These are phyloP conservation scores for Sicyos edulis DNA, from an alignment of 306 rosid genomes.

Conservation along the genomic window DNA sequence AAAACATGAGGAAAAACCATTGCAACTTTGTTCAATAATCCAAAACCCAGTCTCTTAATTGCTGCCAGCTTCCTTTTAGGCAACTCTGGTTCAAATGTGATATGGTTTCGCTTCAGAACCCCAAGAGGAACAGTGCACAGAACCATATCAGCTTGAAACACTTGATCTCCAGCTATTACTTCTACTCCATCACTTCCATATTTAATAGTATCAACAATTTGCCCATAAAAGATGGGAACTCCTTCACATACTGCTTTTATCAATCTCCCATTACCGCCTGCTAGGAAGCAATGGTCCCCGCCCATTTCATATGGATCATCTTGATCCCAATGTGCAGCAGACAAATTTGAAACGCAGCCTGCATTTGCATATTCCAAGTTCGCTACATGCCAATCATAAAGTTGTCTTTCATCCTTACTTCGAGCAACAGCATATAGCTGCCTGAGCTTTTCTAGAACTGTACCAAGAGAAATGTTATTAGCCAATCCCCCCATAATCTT, in stretches of 20 bases:
- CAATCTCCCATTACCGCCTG: conserved; percentile 88
- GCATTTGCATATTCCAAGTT: conserved; percentile 95
- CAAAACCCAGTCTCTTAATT: conserved; percentile 85
- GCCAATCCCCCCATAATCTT: conserved; percentile 83
- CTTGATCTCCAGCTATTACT: conserved; percentile 65
- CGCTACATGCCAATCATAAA: conserved; percentile 93
- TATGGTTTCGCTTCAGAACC: conserved; percentile 58
- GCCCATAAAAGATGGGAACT: conserved; percentile 70
- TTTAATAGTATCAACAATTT: conserved; percentile 49
- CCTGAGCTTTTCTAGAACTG: conserved; percentile 72
- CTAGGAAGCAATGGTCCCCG: conserved; percentile 94
- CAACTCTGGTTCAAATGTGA: conserved; percentile 68
- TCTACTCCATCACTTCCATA: conserved; percentile 69
- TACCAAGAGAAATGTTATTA: conserved; percentile 69
- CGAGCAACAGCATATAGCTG: conserved; percentile 60
- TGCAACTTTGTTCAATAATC: conserved; percentile 85
- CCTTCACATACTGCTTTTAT: conserved; percentile 74
- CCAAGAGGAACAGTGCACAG: conserved; percentile 95
- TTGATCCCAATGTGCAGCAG: conserved; percentile 93
- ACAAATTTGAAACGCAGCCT: conserved; percentile 87
- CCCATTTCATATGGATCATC: conserved; percentile 98
- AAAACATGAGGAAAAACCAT: conserved; percentile 86
- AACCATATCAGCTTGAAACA: conserved; percentile 62
- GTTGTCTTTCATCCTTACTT: conserved; percentile 60
- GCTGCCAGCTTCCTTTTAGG: conserved; percentile 76